Conservation (phyloP, 1,139 yeast species). For the Sporopachydermia cereana region DNA sequence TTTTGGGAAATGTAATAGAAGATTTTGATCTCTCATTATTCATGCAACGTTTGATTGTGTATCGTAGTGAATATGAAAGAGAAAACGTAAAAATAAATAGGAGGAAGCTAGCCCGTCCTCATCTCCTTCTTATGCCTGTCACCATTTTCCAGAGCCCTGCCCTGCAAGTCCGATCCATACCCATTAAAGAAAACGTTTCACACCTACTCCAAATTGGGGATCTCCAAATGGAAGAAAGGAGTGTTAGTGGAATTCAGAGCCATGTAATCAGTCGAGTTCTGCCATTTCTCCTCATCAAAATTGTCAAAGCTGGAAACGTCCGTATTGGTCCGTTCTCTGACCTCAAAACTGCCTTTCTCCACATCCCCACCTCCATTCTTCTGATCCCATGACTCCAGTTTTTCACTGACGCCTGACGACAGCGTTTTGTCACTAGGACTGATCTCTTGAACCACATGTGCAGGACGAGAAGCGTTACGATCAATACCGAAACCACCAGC, state of each 20-base stretch:
- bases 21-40: too few species aligned
- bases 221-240: conserved; percentile 80
- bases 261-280: conserved; percentile 26
- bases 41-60: too few species aligned
- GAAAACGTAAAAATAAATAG: neutral
- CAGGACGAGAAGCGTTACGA: conserved; percentile 25
- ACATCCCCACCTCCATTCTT: conserved; percentile 15
- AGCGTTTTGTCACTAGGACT: neutral
- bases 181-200: too few species aligned
- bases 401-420: neutral
- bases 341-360: conserved; percentile 9
- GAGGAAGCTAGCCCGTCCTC: neutral
- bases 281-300: conserved; percentile 20
- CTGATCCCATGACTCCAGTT: conserved; percentile 12
- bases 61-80: too few species aligned
- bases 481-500: conserved; percentile 72
- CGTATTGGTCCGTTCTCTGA: neutral
- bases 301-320: conserved; percentile 11
- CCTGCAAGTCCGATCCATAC: neutral
- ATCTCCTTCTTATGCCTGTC: neutral
- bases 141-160: neutral
- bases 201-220: conserved; percentile 49
- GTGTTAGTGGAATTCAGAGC: conserved; percentile 64
- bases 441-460: conserved; percentile 1
- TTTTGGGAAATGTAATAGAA: too few species aligned